A percentile compares a stretch with the other conserved stretches of the same genome.
Conservation (phyloP, 1,139 yeast genomes). For the Lodderomyces margitis region DNA sequence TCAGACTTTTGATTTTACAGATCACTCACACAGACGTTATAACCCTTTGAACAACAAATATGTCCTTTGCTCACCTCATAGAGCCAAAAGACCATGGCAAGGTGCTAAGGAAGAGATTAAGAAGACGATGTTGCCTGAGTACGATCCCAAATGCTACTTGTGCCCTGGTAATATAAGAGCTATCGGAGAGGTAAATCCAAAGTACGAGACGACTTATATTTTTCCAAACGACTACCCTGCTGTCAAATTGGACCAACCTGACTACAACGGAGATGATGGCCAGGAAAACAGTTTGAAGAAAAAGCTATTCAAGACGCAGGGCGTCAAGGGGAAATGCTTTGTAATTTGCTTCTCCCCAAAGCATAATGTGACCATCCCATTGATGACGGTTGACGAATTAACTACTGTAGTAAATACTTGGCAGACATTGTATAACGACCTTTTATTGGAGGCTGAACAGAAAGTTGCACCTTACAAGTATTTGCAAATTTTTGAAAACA, state of each 20-base stretch:
- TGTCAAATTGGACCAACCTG: conserved; percentile 59
- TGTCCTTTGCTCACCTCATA: conserved; percentile 74
- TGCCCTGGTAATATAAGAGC: conserved; percentile 75
- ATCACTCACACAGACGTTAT: conserved; percentile 65
- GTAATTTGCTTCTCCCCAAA: conserved; percentile 77
- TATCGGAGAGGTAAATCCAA: conserved; percentile 61
- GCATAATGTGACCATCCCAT: conserved; percentile 65
- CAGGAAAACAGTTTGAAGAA: conserved; percentile 27
- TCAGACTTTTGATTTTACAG: conserved; percentile 45
- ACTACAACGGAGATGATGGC: conserved; percentile 24
- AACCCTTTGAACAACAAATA: conserved; percentile 64
- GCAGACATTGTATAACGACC: conserved; percentile 50
- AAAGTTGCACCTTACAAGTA: conserved; percentile 52
- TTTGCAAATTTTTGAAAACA: conserved; percentile 74
- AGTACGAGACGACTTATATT: conserved; percentile 55
- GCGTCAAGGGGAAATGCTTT: conserved; percentile 67
- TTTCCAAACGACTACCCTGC: conserved; percentile 74
- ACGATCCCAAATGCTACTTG: conserved; percentile 67
- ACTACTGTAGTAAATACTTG: conserved; percentile 55
- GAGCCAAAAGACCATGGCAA: conserved; percentile 81
- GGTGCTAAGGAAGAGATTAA: conserved; percentile 63
- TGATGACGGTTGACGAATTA: conserved; percentile 50
- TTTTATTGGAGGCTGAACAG: conserved; percentile 34
- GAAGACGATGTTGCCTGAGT: conserved; percentile 46
- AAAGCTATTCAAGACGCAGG: conserved; percentile 52